Conservation (phyloP, 1,139 yeast species). For the Yamadazyma oceani region DNA sequence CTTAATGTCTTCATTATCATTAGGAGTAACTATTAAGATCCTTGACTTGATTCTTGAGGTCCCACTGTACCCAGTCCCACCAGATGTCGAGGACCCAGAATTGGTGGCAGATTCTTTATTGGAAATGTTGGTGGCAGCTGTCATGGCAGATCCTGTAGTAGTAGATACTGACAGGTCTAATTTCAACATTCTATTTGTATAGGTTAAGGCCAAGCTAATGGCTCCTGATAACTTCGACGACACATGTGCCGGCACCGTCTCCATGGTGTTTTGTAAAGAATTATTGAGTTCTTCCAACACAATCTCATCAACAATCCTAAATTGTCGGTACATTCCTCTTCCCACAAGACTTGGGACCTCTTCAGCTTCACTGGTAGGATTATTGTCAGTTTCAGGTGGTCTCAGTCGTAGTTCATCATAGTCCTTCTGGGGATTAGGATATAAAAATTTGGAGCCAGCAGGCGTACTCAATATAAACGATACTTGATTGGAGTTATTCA, state of each 20-base stretch:
- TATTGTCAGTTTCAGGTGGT: conserved; percentile 5
- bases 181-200: conserved; percentile 67
- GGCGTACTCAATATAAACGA: conserved; percentile 81
- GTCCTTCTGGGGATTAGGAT: conserved; percentile 51
- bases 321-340: conserved; percentile 77
- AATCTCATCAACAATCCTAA: conserved; percentile 75
- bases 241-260: conserved; percentile 19
- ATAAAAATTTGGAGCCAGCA: conserved; percentile 66
- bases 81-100: conserved; percentile 12
- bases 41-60: conserved; percentile 59
- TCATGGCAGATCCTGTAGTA: conserved; percentile 48
- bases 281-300: conserved; percentile 62
- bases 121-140: conserved; percentile 35
- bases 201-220: conserved; percentile 71
- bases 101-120: conserved; percentile 14
- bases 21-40: conserved; percentile 70
- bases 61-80: conserved; percentile 20
- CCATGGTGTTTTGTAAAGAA: conserved; percentile 36
- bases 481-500: conserved; percentile 82
- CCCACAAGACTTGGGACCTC: conserved; percentile 19
- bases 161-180: conserved; percentile 50
- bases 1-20: conserved; percentile 75
- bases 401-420: conserved; percentile 20
- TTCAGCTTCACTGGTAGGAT: not conserved
- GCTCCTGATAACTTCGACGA: conserved; percentile 71